These are phyloP conservation scores for Phlegmacium glaucopus DNA, from an alignment of 768 basidiomycete species.

Conservation along the genomic window DNA sequence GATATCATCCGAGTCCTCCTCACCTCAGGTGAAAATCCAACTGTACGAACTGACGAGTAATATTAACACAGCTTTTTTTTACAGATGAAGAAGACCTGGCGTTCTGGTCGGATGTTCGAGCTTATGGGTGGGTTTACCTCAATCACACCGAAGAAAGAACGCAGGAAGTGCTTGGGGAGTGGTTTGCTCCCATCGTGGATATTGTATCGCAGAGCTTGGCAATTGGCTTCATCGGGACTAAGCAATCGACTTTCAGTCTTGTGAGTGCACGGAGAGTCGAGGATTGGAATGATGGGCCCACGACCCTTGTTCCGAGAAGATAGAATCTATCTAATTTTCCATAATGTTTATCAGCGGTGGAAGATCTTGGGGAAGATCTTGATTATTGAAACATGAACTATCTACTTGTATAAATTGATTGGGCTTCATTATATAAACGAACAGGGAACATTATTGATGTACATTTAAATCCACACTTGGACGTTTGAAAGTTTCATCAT, in stretches of 20 bases:
- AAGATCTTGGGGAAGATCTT: no score
- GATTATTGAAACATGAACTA: no score
- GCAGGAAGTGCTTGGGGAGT: conserved; percentile 32
- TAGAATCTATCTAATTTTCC: no score
- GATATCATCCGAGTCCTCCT: conserved; percentile 37
- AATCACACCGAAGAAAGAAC: conserved; percentile 37
- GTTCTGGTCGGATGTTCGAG: conserved; percentile 38
- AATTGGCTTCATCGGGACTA: conserved; percentile 58
- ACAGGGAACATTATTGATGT: no score
- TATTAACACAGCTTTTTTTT: not conserved
- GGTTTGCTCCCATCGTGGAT: conserved; percentile 52
- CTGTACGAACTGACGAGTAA: not conserved
- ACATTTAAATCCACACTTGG: no score
- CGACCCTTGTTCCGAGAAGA: not conserved
- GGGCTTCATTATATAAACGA: no score
- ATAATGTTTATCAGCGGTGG: no score
- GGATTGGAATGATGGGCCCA: conserved; percentile 50
- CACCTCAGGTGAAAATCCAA: conserved; percentile 32
- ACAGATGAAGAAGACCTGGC: conserved; percentile 40
- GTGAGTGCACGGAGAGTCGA: conserved; percentile 50
- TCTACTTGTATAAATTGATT: no score
- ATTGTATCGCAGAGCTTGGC: conserved; percentile 54
- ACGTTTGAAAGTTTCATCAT: no score
- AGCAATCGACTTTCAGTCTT: conserved; percentile 55
- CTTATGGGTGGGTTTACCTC: conserved; percentile 41